Percentiles rank a stretch among this genome's conserved stretches.
These are phyloP conservation scores for Schizophyllum commune DNA, from an alignment of 1,284 basidiomycete species.

Conservation along the genomic window DNA sequence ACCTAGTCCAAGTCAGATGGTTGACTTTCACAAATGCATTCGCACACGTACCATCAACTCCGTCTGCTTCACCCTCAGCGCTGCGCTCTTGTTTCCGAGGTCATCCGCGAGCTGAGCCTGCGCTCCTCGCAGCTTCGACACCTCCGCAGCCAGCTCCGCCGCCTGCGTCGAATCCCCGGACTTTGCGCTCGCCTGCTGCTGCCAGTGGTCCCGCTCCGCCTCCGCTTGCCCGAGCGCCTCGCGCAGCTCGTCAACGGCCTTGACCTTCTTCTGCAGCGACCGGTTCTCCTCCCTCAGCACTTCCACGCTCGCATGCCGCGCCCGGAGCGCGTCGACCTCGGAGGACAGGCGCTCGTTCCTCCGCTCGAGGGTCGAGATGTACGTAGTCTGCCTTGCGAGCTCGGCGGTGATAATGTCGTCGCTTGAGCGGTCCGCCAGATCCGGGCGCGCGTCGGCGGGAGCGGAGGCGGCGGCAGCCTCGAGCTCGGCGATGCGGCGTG, in stretches of 20 bases:
- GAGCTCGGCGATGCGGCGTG: conserved; percentile 31
- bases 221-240: conserved; percentile 51
- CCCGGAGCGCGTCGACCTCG: conserved; percentile 47
- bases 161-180: background rate
- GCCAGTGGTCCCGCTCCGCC: conserved; percentile 42
- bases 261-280: conserved; percentile 50
- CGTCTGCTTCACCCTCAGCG: conserved; percentile 43
- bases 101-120: conserved; percentile 60
- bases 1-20: background rate
- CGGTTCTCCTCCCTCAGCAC: conserved; percentile 71
- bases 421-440: conserved; percentile 34
- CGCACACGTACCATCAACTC: conserved; percentile 28
- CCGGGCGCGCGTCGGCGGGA: conserved; percentile 14
- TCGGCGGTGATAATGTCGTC: conserved; percentile 50
- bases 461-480: conserved; percentile 28
- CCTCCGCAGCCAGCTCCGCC: background rate
- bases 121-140: background rate
- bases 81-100: conserved; percentile 36
- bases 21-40: conserved; percentile 27
- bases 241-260: conserved; percentile 46
- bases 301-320: conserved; percentile 52
- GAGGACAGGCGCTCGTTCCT: conserved; percentile 49
- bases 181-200: background rate
- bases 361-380: conserved; percentile 57
- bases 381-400: conserved; percentile 51